These are phyloP conservation scores for Dendrobium nobile DNA, from an alignment of 106 monocot species.

Conservation along the genomic window DNA sequence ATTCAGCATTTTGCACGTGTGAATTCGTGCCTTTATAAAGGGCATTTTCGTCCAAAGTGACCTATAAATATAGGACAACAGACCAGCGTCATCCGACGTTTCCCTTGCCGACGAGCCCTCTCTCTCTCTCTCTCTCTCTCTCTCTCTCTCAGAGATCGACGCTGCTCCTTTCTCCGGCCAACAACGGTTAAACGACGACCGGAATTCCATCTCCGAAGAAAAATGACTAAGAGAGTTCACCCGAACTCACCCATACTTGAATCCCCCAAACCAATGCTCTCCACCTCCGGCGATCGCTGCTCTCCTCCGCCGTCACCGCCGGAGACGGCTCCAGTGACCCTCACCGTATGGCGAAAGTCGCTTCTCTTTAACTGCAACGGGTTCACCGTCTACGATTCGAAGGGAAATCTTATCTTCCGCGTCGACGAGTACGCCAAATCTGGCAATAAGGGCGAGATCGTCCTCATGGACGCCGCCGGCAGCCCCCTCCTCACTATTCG, in stretches of 20 bases:
- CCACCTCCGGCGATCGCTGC: not conserved
- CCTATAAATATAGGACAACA: not conserved
- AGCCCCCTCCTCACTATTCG: slow-evolving; percentile 11
- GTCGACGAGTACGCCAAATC: slow-evolving; percentile 16
- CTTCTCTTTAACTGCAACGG: slow-evolving; percentile 23
- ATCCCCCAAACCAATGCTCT: not conserved
- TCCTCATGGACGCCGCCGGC: slow-evolving; percentile 19
- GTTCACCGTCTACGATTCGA: slow-evolving; percentile 18
- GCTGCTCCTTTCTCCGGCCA: not conserved
- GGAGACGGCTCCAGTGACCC: not conserved
- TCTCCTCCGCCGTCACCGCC: not conserved
- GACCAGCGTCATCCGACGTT: not conserved
- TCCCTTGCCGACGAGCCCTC: not conserved
- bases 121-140: not conserved
- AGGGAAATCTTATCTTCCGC: slow-evolving; percentile 17
- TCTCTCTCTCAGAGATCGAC: not conserved
- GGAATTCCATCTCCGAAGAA: not conserved
- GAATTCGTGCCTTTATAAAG: not conserved
- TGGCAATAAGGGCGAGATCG: slow-evolving; percentile 10
- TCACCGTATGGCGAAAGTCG: slow-evolving; percentile 25
- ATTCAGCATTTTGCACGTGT: not conserved
- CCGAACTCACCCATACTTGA: not conserved
- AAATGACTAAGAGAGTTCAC: slow-evolving; percentile 3
- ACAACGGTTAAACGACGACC: not conserved
- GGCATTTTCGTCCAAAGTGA: not conserved